Evolutionary conservation across 169 alveolate genomes (phyloP).

Genomic region (Plasmodium gonderi): DNA sequence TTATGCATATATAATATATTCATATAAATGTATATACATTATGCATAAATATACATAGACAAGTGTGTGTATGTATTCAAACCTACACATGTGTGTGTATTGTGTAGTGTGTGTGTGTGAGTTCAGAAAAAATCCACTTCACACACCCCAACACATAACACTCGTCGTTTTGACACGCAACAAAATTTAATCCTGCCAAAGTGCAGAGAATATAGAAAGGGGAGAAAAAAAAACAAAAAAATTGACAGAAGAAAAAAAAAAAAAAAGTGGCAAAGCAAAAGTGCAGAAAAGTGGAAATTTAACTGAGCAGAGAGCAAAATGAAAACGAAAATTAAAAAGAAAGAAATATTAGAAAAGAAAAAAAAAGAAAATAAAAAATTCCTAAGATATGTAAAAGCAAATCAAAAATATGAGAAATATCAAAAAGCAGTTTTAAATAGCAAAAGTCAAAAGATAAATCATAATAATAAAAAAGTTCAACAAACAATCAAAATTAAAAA

Average conservation of each 20-base stretch:
- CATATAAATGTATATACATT: not conserved
- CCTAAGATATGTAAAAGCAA: constrained; percentile 28
- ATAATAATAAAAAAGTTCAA: constrained; percentile 31
- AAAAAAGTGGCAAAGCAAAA: constrained; percentile 42
- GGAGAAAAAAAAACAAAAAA: constrained; percentile 25
- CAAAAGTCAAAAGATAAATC: constrained; percentile 32
- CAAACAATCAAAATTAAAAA: constrained; percentile 28
- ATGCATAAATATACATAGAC: not conserved
- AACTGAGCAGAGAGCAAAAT: not conserved
- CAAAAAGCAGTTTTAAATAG: constrained; percentile 62
- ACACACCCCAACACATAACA: no score
- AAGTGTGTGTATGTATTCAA: not conserved
- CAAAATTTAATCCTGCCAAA: no score
- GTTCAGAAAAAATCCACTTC: not conserved
- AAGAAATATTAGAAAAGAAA: constrained; percentile 54
- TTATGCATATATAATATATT: no score
- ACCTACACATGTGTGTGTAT: not conserved
- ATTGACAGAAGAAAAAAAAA: constrained; percentile 37
- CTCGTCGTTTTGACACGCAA: no score
- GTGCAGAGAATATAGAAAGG: not conserved
- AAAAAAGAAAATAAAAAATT: constrained; percentile 54
- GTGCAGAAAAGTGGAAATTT: no score
- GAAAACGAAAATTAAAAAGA: constrained; percentile 53
- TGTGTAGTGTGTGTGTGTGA: not conserved
- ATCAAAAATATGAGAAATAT: constrained; percentile 64